These are phyloP conservation scores for Botryotinia narcissicola DNA, from an alignment of 2,329 filamentous ascomycete species.

Conservation along the genomic window DNA sequence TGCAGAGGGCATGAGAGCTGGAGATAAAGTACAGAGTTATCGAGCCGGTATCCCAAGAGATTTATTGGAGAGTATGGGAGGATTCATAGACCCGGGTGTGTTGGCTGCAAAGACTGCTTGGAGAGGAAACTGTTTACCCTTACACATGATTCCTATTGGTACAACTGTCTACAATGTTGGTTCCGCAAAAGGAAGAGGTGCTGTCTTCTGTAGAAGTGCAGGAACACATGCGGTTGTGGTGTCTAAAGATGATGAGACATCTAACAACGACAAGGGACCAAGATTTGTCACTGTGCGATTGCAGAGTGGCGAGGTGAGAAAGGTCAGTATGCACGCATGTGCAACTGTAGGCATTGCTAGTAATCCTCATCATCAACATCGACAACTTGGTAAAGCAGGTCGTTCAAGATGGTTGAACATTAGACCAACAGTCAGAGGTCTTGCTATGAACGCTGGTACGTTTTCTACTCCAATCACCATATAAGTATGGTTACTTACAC, in stretches of 20 bases:
- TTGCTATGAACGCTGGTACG: slow-evolving; percentile 95
- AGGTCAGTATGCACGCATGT: slow-evolving; percentile 87
- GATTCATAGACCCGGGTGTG: slow-evolving; percentile 89
- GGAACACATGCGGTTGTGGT: slow-evolving; percentile 88
- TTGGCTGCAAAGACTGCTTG: slow-evolving; percentile 91
- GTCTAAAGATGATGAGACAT: slow-evolving; percentile 78
- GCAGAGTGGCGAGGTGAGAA: slow-evolving; percentile 89
- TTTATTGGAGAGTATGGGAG: slow-evolving; percentile 87
- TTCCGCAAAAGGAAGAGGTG: slow-evolving; percentile 67
- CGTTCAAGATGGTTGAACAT: slow-evolving; percentile 92
- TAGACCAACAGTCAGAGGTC: slow-evolving; percentile 89
- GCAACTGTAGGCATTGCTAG: slow-evolving; percentile 93
- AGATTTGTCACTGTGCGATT: slow-evolving; percentile 81
- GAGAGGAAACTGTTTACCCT: slow-evolving; percentile 88
- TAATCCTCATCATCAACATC: slow-evolving; percentile 88
- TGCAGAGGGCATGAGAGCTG: slow-evolving; percentile 88
- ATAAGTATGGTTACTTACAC: slow-evolving; percentile 19
- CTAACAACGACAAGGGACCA: slow-evolving; percentile 53
- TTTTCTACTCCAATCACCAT: slow-evolving; percentile 24
- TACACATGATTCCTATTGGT: slow-evolving; percentile 96
- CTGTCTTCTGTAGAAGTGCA: slow-evolving; percentile 91
- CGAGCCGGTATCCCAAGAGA: slow-evolving; percentile 83
- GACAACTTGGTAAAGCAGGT: slow-evolving; percentile 91
- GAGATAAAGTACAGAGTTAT: slow-evolving; percentile 91
- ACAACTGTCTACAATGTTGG: slow-evolving; percentile 90